phyloP scores from a whole-genome alignment of 2,329 filamentous ascomycete genomes.

The Coniochaeta sp. region DNA sequence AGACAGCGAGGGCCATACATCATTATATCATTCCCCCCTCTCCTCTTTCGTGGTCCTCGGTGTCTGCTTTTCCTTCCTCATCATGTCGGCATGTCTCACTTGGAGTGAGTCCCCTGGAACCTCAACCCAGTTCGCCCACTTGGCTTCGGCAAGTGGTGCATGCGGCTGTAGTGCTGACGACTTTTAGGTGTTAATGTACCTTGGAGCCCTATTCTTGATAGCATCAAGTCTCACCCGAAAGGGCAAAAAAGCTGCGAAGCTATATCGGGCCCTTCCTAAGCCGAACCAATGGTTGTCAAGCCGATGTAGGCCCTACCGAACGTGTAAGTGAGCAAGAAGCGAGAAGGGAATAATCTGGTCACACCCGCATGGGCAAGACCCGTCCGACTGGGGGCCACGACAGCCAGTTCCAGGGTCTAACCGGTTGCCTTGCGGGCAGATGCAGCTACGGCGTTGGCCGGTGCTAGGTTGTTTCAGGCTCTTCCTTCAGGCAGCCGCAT shows the following conservation, averaged over 20 bases:
- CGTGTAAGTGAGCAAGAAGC: not conserved
- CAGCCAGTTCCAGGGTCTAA: not conserved
- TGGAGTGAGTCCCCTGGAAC: too few species aligned
- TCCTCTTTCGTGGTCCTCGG: not conserved
- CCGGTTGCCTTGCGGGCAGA: not conserved
- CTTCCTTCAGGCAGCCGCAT: not conserved
- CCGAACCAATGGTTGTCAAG: not conserved
- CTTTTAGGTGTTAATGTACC: not conserved
- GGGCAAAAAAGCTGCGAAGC: too few species aligned
- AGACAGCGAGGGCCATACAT: not conserved
- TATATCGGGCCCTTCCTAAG: not conserved
- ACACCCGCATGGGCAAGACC: not conserved
- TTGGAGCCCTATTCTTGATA: too few species aligned
- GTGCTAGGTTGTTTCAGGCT: not conserved
- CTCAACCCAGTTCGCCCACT: not conserved
- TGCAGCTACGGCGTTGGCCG: not conserved
- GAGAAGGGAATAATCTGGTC: not conserved
- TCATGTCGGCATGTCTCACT: too few species aligned
- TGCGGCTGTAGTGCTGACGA: constrained; percentile 1
- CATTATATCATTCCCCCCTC: not conserved
- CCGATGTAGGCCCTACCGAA: too few species aligned
- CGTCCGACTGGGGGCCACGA: not conserved
- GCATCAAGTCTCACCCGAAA: too few species aligned
- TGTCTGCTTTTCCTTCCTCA: too few species aligned
- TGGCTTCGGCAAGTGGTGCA: not conserved